Evolutionary conservation across 768 basidiomycete genomes (phyloP).

Genomic region (Lactifluus pinguis): DNA sequence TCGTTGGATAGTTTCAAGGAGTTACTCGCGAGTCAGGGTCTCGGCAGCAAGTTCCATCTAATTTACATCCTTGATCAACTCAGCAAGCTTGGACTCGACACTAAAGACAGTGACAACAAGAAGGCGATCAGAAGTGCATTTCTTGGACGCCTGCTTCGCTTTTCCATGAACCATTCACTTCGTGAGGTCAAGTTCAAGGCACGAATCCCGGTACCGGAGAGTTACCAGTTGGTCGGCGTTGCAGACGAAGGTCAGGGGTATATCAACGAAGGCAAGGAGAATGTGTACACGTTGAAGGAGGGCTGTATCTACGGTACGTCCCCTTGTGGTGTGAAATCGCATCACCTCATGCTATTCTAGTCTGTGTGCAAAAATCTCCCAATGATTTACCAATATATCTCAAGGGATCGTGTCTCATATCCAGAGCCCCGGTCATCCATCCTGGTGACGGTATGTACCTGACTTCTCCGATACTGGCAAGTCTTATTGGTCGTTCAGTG

Average conservation of each 20-base stretch:
- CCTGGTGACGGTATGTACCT: conserved; percentile 26
- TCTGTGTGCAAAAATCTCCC: conserved; percentile 8
- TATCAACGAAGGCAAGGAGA: conserved; percentile 4
- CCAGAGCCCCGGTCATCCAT: conserved; percentile 27
- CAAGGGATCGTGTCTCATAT: conserved; percentile 19
- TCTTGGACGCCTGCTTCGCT: conserved; percentile 44
- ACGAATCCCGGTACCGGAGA: conserved; percentile 59
- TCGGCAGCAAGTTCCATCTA: conserved; percentile 42
- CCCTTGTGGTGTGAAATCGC: background rate
- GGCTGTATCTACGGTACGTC: conserved; percentile 11
- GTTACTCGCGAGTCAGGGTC: conserved; percentile 40
- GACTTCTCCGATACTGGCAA: background rate
- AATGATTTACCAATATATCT: background rate
- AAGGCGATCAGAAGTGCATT: conserved; percentile 46
- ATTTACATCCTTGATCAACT: conserved; percentile 43
- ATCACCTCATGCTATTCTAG: background rate
- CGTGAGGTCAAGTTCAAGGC: conserved; percentile 71
- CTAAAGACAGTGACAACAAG: conserved; percentile 29
- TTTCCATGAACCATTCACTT: conserved; percentile 54
- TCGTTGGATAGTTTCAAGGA: conserved; percentile 39
- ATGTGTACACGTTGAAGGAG: conserved; percentile 5
- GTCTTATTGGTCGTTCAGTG: conserved; percentile 1
- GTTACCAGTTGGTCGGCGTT: conserved; percentile 66
- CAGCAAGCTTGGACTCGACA: conserved; percentile 38
- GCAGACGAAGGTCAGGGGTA: conserved; percentile 60